Base-by-base conservation (phyloP, 192 early-diverging fungal species). In the Coemansia furcata region DNA sequence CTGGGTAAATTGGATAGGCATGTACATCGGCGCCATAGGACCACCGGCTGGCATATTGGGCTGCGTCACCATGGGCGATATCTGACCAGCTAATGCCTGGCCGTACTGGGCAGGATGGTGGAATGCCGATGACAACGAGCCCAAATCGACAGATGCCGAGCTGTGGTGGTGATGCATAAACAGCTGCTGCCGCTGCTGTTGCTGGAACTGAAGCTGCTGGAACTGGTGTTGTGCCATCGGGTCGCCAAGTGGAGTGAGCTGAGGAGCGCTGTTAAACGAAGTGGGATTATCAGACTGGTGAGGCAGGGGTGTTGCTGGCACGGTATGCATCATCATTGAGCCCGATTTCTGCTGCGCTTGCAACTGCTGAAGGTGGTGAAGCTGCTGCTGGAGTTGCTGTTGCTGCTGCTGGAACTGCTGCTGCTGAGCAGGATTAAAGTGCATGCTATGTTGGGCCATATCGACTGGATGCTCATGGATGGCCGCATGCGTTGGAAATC, bases 111-210 rank as follows among this genome's bases (percentile, higher is more conserved):
- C 62, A 47, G 63, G 65, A 50, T 23, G 47, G 47, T 70, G 66
- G 61, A 76, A 76, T 17, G 74, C 68, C 2, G 74, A 76, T 5
- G 68, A 69, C 47, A 76, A 40, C 19, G 74, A 59, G 11, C 74
- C 68, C 30, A 76, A 42, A 35, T 76, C 74, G 17, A 76, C 74
- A 0, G 74, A 68, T 2, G 69, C 52, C 5, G 74, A 77, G 69
- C 64, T 71, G 35, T 76, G 74, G 19, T 71, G 68, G 44, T 47
- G 44, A n/a, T 50, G 47, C 62, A 68, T 62, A 40, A 71, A 66
- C 46, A 35, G 8, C 10, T 47, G 55, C 55, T 71, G 62, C 2
- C 62, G 7, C 43, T 67, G 66, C 23, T 61, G 60, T 19, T 37
- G 60, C 60, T 37, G 37, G 23, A 42, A 23, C 62, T 63, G 62